phyloP scores from a whole-genome alignment of 1,139 yeast species.

The Komagataea norvegica region DNA sequence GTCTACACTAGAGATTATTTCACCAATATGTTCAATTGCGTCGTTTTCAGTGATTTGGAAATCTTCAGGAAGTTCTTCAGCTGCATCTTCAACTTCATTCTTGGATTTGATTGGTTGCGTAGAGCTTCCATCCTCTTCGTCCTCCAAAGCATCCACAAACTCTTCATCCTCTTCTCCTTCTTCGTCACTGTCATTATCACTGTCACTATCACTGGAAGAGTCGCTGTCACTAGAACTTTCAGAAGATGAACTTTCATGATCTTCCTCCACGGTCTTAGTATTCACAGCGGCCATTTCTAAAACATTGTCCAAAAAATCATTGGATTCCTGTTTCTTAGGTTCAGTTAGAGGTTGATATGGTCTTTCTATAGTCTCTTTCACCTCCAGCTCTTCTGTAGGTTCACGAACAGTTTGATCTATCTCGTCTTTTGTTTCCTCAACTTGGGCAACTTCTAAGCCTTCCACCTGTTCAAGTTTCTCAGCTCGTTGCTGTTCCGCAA shows the following conservation, averaged over 20 bases:
- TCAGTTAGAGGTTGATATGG: too few species aligned
- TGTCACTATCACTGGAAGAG: slow-evolving; percentile 15
- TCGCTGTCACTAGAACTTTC: slow-evolving; percentile 22
- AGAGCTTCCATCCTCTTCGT: slow-evolving; percentile 30
- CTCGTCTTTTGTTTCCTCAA: too few species aligned
- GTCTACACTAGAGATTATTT: slow-evolving; percentile 66
- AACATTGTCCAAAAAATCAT: slow-evolving; percentile 23
- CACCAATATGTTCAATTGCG: slow-evolving; percentile 71
- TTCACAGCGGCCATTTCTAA: slow-evolving; percentile 19
- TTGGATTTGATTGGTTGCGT: slow-evolving; percentile 69
- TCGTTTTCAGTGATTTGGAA: slow-evolving; percentile 54
- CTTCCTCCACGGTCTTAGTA: not conserved
- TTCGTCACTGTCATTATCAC: slow-evolving; percentile 18
- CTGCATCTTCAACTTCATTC: slow-evolving; percentile 73
- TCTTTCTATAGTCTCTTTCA: too few species aligned
- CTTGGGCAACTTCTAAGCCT: not conserved
- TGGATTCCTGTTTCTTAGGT: slow-evolving; percentile 1
- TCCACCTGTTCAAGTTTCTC: not conserved
- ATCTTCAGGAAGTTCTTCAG: slow-evolving; percentile 66
- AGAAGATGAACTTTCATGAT: slow-evolving; percentile 1
- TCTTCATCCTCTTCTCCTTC: slow-evolving; percentile 17
- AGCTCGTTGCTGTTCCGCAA: not conserved
- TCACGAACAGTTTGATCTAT: too few species aligned
- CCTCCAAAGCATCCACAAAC: slow-evolving; percentile 23
- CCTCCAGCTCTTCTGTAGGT: too few species aligned